Evolutionary conservation across 1,284 basidiomycete genomes (phyloP), one percentile per base, ranked within the genome.

Genomic region (Sutorius eximius): DNA sequence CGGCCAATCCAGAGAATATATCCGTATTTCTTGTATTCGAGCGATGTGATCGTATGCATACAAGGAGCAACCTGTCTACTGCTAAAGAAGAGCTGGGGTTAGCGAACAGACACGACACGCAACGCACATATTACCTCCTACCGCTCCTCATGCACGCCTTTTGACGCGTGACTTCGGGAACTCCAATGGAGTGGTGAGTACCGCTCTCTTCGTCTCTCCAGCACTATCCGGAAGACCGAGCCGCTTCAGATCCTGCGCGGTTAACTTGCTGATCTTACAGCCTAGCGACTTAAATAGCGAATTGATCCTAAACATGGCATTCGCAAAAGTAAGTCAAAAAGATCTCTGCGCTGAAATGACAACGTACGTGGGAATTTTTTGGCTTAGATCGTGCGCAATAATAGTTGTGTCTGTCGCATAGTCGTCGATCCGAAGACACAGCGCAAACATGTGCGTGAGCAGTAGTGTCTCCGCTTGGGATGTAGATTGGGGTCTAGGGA

Each of bases 401-500:
- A 80, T 67, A 3, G 78, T 75, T 1, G 85, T 77, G 59, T 95
- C 87, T 1, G 85, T 82, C 0, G 83, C 82, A 65, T 82, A 95
- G 54, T 85, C 81, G 61, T 96, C 93, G 10, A 92, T 69, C 40
- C 82, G 83, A 27, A 96, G 80, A 65, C 87, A 91, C 0, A 95
- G 74, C 0, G 89, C 85, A 60, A 94, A 87, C 66, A 93, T 81
- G 65, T 93, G 83, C 1, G 89, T 83, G 45, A 93, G 71, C 1
- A 96, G 75, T 62, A 82, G 83, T 5, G 86, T 86, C 66, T 89
- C 81, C 36, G 79, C 86, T 52, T 82, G 79, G 5, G 85, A 78
- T 2, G 94, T 96, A 33, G 85, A 75, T 50, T 81, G 77, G n/a
- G 81, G 74, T 56, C 87, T 91, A 62, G 20, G 55, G 0, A 13